Base-by-base conservation (phyloP, 176 grass and related monocot genomes). In the Carex littledalei region DNA sequence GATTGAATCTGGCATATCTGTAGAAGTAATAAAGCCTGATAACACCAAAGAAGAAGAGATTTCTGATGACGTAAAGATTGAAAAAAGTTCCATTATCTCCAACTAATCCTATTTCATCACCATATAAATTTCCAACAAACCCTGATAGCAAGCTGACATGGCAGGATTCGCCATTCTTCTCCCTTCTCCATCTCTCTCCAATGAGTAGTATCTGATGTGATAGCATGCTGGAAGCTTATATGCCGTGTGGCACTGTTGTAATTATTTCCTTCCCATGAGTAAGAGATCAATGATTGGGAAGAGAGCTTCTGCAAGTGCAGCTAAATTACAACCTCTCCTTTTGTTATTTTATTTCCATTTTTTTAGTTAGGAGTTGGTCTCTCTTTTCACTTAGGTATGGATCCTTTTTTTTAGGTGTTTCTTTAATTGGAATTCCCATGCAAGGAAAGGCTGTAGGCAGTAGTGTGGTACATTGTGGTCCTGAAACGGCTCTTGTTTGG, bases 241-340 rank as follows among this genome's bases (percentile, higher is more conserved):
- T 78, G 74, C 14, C 6, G 24, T 34, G 24, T 54, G 50, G 74
- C 50, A 56, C 49, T 78, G 74, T 32, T 56, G 47, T 78, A 78
- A 77, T 32, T 76, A 78, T 78, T 78, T 56, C 71, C 84, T 91
- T 89, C 86, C 89, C 86, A 87, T 52, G 94, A 97, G 89, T 61
- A 91, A 37, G 6, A 24, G 29, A 87, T 87, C 91, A 73, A 86
- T 92, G 94, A 92, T 79, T 91, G 94, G 89, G 91, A 85, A 82
- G 57, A 87, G 65, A 55, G 61, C 84, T 78, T 78, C 74, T 56
- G 74, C 52, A 56, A 56, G 49, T 18, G 50, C 74, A 78, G 24
- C 50, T 78, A 54, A 54, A 54, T 56, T 55, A 2, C 73, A 78
- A 78, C 74, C 47, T 31, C 5, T 78, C 47, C 21, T 78, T 32